A percentile compares a stretch with the other conserved stretches of the same genome.
These are phyloP conservation scores for Schizonepeta tenuifolia DNA, from an alignment of 257 asterid species.

Conservation along the genomic window DNA sequence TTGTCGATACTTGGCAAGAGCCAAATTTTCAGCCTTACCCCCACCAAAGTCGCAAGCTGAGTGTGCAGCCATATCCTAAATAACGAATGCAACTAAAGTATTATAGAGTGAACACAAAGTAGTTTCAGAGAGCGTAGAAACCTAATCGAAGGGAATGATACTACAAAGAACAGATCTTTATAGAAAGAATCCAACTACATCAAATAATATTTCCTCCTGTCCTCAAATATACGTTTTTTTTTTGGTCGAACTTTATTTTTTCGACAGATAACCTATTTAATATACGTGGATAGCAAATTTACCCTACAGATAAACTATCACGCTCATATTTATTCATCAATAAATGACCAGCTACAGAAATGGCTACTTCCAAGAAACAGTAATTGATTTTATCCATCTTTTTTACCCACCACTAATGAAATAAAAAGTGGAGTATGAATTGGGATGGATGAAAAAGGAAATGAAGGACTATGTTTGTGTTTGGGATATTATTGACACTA, in stretches of 20 bases:
- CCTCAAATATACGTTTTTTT: no score
- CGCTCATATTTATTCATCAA: neutral
- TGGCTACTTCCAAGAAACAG: neutral
- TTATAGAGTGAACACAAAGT: neutral
- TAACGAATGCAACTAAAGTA: constrained; percentile 10
- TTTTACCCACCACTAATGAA: no score
- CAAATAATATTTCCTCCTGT: no score
- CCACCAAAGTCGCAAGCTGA: constrained; percentile 99
- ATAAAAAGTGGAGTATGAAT: neutral
- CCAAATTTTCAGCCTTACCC: constrained; percentile 92
- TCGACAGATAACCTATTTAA: neutral
- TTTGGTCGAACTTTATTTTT: no score
- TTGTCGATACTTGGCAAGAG: constrained; percentile 93
- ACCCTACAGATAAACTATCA: neutral
- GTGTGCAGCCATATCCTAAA: constrained; percentile 99
- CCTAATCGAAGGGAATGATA: neutral
- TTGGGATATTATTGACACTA: neutral
- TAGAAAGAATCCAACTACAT: neutral
- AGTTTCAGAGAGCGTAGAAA: neutral
- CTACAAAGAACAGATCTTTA: neutral
- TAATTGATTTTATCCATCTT: no score
- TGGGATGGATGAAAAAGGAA: neutral
- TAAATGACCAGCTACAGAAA: neutral
- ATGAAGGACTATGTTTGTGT: neutral
- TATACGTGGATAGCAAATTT: neutral